Evolutionary conservation across 2,329 filamentous ascomycete genomes (phyloP).

Genomic region (Shiraia bambusicola): DNA sequence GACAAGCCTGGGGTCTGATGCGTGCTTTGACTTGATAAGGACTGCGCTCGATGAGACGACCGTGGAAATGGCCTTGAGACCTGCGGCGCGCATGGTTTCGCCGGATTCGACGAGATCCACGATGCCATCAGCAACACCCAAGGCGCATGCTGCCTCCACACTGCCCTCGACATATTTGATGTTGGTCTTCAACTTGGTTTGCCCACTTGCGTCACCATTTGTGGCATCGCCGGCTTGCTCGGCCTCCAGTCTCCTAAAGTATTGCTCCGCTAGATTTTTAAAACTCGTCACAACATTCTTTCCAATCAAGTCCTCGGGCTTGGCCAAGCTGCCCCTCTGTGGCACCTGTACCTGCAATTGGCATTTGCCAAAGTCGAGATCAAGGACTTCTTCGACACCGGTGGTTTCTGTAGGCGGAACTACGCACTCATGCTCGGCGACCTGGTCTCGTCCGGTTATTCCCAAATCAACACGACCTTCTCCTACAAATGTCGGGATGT

Average conservation of each 20-base stretch:
- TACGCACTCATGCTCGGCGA: constrained; percentile 80
- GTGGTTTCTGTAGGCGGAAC: constrained; percentile 48
- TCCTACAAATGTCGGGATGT: constrained; percentile 96
- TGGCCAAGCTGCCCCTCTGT: constrained; percentile 71
- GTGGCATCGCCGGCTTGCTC: constrained; percentile 40
- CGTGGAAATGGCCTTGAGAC: constrained; percentile 90
- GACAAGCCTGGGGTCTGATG: constrained; percentile 77
- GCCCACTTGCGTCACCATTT: constrained; percentile 39
- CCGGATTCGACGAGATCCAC: constrained; percentile 98
- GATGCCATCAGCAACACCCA: constrained; percentile 95
- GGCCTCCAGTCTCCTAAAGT: constrained; percentile 77
- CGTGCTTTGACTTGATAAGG: constrained; percentile 84
- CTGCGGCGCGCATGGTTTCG: constrained; percentile 96
- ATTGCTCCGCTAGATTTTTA: constrained; percentile 76
- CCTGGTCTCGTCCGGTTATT: constrained; percentile 91
- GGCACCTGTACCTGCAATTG: constrained; percentile 97
- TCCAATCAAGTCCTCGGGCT: constrained; percentile 77
- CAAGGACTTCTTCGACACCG: constrained; percentile 80
- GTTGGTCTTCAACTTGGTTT: constrained; percentile 72
- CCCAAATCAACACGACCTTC: constrained; percentile 92
- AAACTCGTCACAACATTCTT: constrained; percentile 97
- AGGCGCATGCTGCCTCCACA: constrained; percentile 92
- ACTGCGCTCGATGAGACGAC: constrained; percentile 86
- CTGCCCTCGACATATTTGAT: constrained; percentile 95
- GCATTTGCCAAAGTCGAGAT: constrained; percentile 87